Percentiles rank a stretch among this genome's conserved stretches.
Conservation (phyloP, 139 green algal genomes). For the Monoraphidium neglectum region DNA sequence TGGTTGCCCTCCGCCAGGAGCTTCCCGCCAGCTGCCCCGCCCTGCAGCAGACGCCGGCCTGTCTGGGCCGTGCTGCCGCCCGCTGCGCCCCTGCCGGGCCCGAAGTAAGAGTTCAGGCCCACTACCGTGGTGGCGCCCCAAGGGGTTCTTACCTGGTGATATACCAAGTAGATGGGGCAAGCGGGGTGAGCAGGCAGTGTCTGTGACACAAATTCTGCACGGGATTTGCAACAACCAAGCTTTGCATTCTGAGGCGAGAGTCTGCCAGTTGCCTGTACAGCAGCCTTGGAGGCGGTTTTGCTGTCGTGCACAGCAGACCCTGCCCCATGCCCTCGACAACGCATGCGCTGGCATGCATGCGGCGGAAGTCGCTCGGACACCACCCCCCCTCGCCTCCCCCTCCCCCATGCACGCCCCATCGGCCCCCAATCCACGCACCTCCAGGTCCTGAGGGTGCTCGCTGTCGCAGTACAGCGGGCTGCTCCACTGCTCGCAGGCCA, state of each 20-base stretch:
- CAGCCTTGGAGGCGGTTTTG: too few relatives aligned
- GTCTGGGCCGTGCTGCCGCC: background rate
- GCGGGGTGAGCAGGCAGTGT: too few relatives aligned
- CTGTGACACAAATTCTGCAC: too few relatives aligned
- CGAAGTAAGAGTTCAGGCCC: slow-evolving; percentile 13
- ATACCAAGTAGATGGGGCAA: too few relatives aligned
- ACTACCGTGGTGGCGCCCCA: slow-evolving; percentile 55
- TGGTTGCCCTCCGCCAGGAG: slow-evolving; percentile 18
- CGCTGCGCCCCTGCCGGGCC: background rate
- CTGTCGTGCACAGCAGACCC: slow-evolving; percentile 40
- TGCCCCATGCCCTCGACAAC: too few relatives aligned
- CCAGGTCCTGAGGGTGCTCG: slow-evolving; percentile 67
- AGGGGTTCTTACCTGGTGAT: slow-evolving; percentile 44
- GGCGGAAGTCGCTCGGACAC: background rate
- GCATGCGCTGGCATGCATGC: too few relatives aligned
- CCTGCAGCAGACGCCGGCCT: background rate
- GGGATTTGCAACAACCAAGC: too few relatives aligned
- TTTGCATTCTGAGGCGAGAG: too few relatives aligned
- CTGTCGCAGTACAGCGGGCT: slow-evolving; percentile 85
- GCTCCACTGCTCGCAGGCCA: slow-evolving; percentile 89
- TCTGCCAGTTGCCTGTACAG: too few relatives aligned
- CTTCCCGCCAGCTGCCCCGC: background rate
- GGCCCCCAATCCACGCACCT: background rate
- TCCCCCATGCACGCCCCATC: background rate
- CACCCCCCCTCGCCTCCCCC: background rate